Evolutionary conservation across 805 yeast genomes (phyloP).

Genomic region (Ogataea ganodermae): DNA sequence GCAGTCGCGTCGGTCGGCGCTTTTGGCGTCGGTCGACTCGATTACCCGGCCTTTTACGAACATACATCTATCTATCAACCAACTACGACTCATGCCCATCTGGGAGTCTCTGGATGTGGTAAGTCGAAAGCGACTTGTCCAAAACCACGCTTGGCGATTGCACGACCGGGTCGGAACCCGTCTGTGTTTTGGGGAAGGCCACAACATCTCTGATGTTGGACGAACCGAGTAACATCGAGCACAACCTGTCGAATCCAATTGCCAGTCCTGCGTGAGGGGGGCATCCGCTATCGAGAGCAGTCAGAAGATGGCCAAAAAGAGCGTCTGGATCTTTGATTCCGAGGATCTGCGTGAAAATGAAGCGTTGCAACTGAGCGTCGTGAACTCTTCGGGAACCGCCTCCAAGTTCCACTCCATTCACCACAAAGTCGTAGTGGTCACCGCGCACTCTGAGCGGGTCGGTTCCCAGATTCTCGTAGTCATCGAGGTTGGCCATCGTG

Average conservation of each 20-base stretch:
- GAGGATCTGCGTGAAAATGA: conserved; percentile 65
- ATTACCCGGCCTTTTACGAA: neutral
- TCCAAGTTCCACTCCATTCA: conserved; percentile 94
- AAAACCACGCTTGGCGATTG: conserved; percentile 76
- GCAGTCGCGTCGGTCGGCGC: neutral
- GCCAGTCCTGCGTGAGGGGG: conserved; percentile 99
- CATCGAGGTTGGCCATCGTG: conserved; percentile 82
- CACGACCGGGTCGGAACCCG: conserved; percentile 87
- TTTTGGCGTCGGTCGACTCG: neutral
- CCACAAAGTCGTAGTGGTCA: conserved; percentile 90
- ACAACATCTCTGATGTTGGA: conserved; percentile 86
- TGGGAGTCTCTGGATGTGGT: conserved; percentile 31
- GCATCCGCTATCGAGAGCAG: conserved; percentile 85
- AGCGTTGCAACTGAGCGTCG: conserved; percentile 75
- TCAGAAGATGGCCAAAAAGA: conserved; percentile 82
- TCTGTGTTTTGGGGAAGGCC: conserved; percentile 91
- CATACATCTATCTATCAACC: too few species aligned
- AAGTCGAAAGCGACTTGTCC: conserved; percentile 51
- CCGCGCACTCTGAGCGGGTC: conserved; percentile 73
- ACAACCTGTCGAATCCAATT: conserved; percentile 88
- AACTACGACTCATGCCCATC: too few species aligned
- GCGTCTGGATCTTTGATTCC: conserved; percentile 56
- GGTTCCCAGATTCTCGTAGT: conserved; percentile 54
- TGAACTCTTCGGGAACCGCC: conserved; percentile 98
- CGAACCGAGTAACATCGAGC: conserved; percentile 85